A percentile compares a stretch with the other conserved stretches of the same genome.
Conservation (phyloP, 225 moss, liverwort and hornwort species). For the Antitrichia curtipendula region DNA sequence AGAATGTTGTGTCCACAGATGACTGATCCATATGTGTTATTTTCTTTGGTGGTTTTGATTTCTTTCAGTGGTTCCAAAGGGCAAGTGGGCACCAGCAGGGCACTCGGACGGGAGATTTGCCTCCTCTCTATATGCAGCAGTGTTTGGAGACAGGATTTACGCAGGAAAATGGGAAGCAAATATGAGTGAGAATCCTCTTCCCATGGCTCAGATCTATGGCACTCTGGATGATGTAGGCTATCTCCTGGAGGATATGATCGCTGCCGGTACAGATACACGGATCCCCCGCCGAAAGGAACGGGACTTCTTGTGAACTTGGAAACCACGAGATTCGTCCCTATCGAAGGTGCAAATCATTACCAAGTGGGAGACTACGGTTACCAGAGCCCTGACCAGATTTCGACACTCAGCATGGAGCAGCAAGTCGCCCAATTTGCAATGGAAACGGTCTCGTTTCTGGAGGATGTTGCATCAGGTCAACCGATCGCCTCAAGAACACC, state of each 20-base stretch:
- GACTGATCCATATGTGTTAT: not conserved
- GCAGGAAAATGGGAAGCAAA: conserved; percentile 10
- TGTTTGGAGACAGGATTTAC: conserved; percentile 9
- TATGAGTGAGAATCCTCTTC: not conserved
- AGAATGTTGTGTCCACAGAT: not conserved
- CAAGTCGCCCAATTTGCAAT: conserved; percentile 16
- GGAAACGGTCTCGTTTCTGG: conserved; percentile 8
- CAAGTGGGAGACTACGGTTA: conserved; percentile 52
- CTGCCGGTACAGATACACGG: not conserved
- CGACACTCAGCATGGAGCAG: conserved; percentile 36
- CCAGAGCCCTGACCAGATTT: conserved; percentile 21
- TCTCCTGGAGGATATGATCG: conserved; percentile 12
- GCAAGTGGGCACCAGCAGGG: conserved; percentile 49
- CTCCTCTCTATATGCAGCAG: not conserved
- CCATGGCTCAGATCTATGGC: conserved; percentile 15
- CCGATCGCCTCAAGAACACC: not conserved
- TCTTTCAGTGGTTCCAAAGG: conserved; percentile 23
- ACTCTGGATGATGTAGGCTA: conserved; percentile 18
- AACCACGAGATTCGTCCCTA: conserved; percentile 1
- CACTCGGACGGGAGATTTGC: conserved; percentile 29
- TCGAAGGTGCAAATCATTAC: conserved; percentile 31
- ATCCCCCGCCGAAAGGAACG: conserved; percentile 4
- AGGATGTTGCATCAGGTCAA: not conserved
- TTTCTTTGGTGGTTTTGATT: not conserved
- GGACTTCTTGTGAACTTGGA: conserved; percentile 21